A percentile compares a stretch with the other conserved stretches of the same genome.
These are phyloP conservation scores for Lentinula guzmanii DNA, from an alignment of 768 basidiomycete genomes.

Conservation along the genomic window DNA sequence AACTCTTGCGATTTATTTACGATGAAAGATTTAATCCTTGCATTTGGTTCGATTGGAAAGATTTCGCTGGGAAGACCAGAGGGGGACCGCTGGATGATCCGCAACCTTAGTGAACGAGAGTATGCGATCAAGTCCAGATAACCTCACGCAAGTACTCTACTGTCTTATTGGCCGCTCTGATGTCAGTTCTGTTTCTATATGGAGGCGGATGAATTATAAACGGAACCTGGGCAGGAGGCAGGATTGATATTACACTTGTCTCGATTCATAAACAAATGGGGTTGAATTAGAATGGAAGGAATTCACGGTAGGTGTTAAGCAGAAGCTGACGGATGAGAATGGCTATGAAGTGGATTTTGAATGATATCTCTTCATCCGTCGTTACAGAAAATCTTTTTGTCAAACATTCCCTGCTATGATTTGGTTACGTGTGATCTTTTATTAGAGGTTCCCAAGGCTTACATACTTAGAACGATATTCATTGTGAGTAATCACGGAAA, in stretches of 20 bases:
- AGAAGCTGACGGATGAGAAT: no score
- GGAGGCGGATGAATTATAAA: background rate
- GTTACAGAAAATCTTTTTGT: no score
- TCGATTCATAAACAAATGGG: background rate
- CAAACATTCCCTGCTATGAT: no score
- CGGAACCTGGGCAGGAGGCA: background rate
- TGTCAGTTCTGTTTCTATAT: background rate
- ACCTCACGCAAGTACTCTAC: background rate
- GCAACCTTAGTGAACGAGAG: background rate
- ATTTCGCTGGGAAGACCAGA: background rate
- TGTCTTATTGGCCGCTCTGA: background rate
- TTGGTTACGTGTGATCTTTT: no score
- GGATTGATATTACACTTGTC: background rate
- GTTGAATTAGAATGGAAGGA: background rate
- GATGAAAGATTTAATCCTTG: no score
- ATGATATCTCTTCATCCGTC: no score
- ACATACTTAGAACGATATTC: no score
- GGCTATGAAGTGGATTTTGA: no score
- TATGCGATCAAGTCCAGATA: background rate
- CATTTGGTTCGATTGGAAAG: no score
- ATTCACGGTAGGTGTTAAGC: background rate
- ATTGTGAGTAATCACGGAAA: no score
- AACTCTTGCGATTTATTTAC: no score
- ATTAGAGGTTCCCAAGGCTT: no score
- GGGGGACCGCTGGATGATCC: background rate